Evolutionary conservation across 2,329 filamentous ascomycete genomes (phyloP).

Genomic region (Microcera coccophila): DNA sequence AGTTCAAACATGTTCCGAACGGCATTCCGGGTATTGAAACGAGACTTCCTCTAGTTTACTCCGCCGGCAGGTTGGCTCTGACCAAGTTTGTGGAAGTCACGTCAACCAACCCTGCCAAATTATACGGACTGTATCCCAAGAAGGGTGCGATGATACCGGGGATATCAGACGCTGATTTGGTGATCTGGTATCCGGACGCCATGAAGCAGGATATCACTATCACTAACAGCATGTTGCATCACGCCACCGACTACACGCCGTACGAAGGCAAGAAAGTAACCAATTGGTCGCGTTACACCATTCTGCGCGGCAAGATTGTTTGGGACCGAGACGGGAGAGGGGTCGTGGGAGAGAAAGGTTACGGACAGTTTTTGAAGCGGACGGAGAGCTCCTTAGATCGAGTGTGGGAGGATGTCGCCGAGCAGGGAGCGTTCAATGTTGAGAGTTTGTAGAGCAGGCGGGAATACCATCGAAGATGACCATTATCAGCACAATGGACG

Average conservation of each 20-base stretch:
- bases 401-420: too few relatives aligned
- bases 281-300: constrained; percentile 60
- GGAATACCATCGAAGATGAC: too few relatives aligned
- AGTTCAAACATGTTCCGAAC: constrained; percentile 57
- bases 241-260: constrained; percentile 60
- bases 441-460: too few relatives aligned
- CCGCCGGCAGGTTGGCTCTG: constrained; percentile 21
- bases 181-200: constrained; percentile 50
- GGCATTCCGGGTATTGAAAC: constrained; percentile 57
- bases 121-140: constrained; percentile 7
- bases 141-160: constrained; percentile 40
- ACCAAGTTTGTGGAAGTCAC: constrained; percentile 7
- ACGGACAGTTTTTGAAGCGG: constrained; percentile 47
- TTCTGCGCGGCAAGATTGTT: constrained; percentile 55
- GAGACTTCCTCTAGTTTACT: constrained; percentile 3
- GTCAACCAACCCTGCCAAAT: constrained; percentile 7
- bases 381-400: too few relatives aligned
- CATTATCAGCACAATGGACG: too few relatives aligned
- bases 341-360: constrained; percentile 44
- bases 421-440: too few relatives aligned
- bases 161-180: constrained; percentile 54
- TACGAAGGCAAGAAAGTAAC: constrained; percentile 54
- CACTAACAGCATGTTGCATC: constrained; percentile 53
- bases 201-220: constrained; percentile 31
- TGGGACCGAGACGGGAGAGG: constrained; percentile 55